Evolutionary conservation across 2,329 filamentous ascomycete genomes (phyloP), one percentile per base, ranked within the genome.

Genomic region (Endothia cerciana): DNA sequence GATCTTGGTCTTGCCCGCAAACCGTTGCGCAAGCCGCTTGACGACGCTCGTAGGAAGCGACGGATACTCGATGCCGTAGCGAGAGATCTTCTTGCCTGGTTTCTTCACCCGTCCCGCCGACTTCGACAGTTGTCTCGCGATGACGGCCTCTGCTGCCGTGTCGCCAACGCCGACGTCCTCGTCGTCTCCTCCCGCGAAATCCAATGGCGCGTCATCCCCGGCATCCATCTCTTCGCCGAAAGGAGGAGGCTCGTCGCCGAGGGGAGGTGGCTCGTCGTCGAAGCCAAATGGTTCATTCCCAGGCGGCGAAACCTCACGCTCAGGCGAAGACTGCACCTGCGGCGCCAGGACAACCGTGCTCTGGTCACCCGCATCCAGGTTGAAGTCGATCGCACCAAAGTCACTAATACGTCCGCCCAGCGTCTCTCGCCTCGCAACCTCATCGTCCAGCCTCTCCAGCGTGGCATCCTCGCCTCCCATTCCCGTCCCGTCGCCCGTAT

Each of bases 51-150:
- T 79, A 2, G 93, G 92, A 51, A 97, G 79, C 0, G 89, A 88
- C 0, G 92, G 91, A 70, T 94, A 93, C 68, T 90, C 86, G 60
- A 91, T 87, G 33, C 92, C 92, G 73, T 93, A 83, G 59, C 85
- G 85, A 0, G 93, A 96, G 58, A 87, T 82, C 69, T 86, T 84
- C 70, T 87, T 81, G 36, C 75, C 77, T 6, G 76, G 74, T 71
- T 83, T 84, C 66, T 75, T 77, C 51, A 69, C 68, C 17, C 22
- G 66, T 41, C 49, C 59, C 28, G 19, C 15, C 38, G 49, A 56
- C 57, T 49, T 59, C 17, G 55, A 25, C 19, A 33, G 28, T 15
- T 51, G 63, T 45, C 49, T 55, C 28, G 49, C 47, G 25, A 33
- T n/a, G n/a, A 49, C 41, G 38, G 65, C 22, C 6, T 62, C 61